phyloP scores from a whole-genome alignment of 208 protist genomes.

The Trypanosoma theileri region DNA sequence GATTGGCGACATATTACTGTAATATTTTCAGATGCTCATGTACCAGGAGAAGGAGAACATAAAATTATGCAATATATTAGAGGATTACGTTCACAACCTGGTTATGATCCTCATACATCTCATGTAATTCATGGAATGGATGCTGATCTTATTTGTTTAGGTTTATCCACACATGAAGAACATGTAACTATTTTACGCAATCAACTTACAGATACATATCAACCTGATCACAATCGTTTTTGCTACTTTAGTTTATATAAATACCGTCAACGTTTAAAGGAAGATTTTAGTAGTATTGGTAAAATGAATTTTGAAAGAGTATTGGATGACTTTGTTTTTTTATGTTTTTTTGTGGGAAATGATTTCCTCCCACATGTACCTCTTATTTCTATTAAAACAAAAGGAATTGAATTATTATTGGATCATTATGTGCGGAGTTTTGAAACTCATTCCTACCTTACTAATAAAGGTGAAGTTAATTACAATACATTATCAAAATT shows the following conservation, averaged over 20 bases:
- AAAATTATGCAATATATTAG: conserved; percentile 96
- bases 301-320: conserved; percentile 96
- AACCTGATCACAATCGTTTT: conserved; percentile 73
- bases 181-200: conserved; percentile 98
- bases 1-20: conserved; percentile 93
- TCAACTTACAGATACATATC: conserved; percentile 91
- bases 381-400: conserved; percentile 96
- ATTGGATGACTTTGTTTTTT: conserved; percentile 99
- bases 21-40: conserved; percentile 95
- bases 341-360: conserved; percentile 99
- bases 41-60: conserved; percentile 98
- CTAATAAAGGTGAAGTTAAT: conserved; percentile 82
- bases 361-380: conserved; percentile 99
- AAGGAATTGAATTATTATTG: conserved; percentile 94
- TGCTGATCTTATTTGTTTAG: conserved; percentile 99
- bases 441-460: conserved; percentile 76
- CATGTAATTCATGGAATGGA: conserved; percentile 99
- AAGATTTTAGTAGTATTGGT: conserved; percentile 77
- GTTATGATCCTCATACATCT: conserved; percentile 95
- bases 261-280: conserved; percentile 68
- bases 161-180: conserved; percentile 97
- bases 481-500: conserved; percentile 63
- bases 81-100: conserved; percentile 77
- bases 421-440: conserved; percentile 87
- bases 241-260: conserved; percentile 86